These are phyloP conservation scores for Excoecaria agallocha DNA, from an alignment of 345 rosid species.

Conservation along the genomic window DNA sequence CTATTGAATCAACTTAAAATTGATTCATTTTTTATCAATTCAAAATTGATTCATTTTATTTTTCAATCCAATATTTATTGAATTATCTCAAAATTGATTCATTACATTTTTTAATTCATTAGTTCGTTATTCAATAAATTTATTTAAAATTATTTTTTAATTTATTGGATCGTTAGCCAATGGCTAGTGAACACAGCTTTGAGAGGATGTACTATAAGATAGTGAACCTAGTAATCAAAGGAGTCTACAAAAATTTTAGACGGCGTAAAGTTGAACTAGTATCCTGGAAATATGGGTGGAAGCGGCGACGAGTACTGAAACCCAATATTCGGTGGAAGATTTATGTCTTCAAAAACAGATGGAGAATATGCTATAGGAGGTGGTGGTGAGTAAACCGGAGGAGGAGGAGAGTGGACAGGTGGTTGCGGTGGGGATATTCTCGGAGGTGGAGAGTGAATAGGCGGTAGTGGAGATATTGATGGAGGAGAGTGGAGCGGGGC, in stretches of 20 bases:
- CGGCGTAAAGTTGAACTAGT: constrained; percentile 27
- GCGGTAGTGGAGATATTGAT: constrained; percentile 1
- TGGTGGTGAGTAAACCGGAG: constrained; percentile 12
- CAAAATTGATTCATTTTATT: too few species aligned
- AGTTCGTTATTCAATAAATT: too few species aligned
- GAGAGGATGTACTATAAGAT: too few species aligned
- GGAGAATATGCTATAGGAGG: constrained; percentile 25
- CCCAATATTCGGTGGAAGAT: constrained; percentile 57
- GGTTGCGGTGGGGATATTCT: constrained; percentile 19
- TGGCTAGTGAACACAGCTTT: too few species aligned
- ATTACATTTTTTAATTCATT: too few species aligned
- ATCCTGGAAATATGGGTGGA: constrained; percentile 69
- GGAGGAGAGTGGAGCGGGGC: background rate
- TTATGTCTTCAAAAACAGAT: constrained; percentile 19
- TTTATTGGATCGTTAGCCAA: too few species aligned
- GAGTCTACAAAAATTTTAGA: background rate
- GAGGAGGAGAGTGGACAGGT: background rate
- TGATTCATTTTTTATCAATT: too few species aligned
- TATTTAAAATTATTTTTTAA: too few species aligned
- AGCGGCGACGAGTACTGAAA: constrained; percentile 69
- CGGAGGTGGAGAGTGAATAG: constrained; percentile 51
- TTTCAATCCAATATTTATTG: too few species aligned
- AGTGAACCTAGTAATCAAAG: too few species aligned
- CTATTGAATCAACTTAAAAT: too few species aligned
- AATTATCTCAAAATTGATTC: too few species aligned